These are phyloP conservation scores for Calocybe cyanea DNA, from an alignment of 768 basidiomycete genomes.

Conservation along the genomic window DNA sequence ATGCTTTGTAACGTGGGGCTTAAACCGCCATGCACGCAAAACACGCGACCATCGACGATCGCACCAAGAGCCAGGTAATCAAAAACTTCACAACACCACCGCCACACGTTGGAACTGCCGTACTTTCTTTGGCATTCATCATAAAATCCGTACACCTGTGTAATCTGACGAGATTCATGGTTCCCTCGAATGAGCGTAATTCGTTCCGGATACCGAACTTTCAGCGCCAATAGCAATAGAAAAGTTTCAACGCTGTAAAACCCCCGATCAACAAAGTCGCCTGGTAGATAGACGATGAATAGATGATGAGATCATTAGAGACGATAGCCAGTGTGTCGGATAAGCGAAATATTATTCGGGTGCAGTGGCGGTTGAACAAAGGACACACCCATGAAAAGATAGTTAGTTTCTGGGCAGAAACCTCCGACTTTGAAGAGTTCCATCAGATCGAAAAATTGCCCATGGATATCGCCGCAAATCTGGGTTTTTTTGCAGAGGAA, in stretches of 20 bases:
- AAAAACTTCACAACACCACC: slow-evolving; percentile 98
- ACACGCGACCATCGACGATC: slow-evolving; percentile 94
- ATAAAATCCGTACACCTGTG: slow-evolving; percentile 92
- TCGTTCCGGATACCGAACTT: slow-evolving; percentile 95
- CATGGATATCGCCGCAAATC: slow-evolving; percentile 97
- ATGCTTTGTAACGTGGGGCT: slow-evolving; percentile 84
- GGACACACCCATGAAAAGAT: slow-evolving; percentile 88
- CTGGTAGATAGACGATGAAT: slow-evolving; percentile 35
- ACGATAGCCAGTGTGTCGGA: background rate
- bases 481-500: slow-evolving; percentile 21
- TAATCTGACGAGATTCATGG: slow-evolving; percentile 97
- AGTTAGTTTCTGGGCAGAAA: slow-evolving; percentile 89
- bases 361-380: background rate
- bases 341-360: too few relatives aligned
- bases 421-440: slow-evolving; percentile 94
- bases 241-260: slow-evolving; percentile 98
- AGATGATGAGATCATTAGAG: background rate
- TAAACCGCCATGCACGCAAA: slow-evolving; percentile 96
- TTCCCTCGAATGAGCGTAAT: slow-evolving; percentile 97
- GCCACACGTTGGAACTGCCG: slow-evolving; percentile 90
- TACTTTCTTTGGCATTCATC: slow-evolving; percentile 98
- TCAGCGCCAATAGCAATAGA: slow-evolving; percentile 88
- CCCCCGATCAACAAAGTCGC: slow-evolving; percentile 97
- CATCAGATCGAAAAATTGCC: slow-evolving; percentile 95
- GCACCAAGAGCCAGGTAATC: slow-evolving; percentile 94